Base-by-base conservation (phyloP, 148 eudicot species). In the Cornus kousa region DNA sequence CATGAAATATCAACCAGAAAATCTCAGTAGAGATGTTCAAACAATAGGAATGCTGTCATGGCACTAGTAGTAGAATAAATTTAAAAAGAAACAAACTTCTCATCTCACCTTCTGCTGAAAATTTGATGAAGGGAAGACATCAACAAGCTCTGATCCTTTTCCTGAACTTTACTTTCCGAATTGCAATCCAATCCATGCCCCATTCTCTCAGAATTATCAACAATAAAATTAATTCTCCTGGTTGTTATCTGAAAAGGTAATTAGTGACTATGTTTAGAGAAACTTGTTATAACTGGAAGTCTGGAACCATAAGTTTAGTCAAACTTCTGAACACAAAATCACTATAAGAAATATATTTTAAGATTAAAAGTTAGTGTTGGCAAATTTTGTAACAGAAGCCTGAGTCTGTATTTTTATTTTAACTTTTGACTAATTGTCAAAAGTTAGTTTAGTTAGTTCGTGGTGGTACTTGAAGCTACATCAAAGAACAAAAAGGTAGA, bases 91-190 rank as follows among this genome's bases (percentile, higher is more conserved):
- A 71, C 68, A 76, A 10, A 62, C 65, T 66, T 71, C 71, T 64
- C 71, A 87, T 69, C 88, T 84, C 86, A 96, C 99, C 99, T 96
- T 87, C 99, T 90, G 86, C 97, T 94, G 84, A 89, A 94, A 35
- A 96, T 91, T 90, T 94, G 99, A 82, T 92, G 99, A 87, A 96
- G 97, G 71, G 97, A 94, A 79, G 94, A 87, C 76, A 91, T 87
- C 83, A 89, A 79, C 99, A 98, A 96, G 82, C 97, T 86, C 67
- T 86, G 88, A 85, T 94, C 93, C 86, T 91, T 96, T 80, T 87
- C 94, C 76, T 86, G 84, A 88, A 80, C 90, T 71, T 76, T 86
- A 66, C 75, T 80, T 72, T 81, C 88, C 80, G 76, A 80, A 53
- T 59, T 84, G 76, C 77, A 55, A 64, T 87, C 90, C 79, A 80